phyloP scores from a whole-genome alignment of 1,284 basidiomycete species.

The Cutaneotrichosporon sp. region DNA sequence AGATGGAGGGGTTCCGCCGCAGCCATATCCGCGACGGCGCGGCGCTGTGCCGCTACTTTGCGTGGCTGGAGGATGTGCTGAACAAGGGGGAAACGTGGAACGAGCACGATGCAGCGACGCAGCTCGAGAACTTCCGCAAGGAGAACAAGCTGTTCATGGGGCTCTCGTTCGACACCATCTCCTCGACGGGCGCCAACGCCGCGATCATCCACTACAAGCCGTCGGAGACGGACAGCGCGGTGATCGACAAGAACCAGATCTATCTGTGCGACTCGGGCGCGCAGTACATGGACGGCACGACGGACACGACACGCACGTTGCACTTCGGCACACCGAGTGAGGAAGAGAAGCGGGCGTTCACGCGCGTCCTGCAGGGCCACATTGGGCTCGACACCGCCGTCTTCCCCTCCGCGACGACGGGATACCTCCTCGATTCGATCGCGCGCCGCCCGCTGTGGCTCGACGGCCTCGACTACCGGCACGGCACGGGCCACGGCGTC shows the following conservation, averaged over 20 bases:
- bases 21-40: constrained; percentile 85
- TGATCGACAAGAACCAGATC: constrained; percentile 73
- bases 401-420: constrained; percentile 81
- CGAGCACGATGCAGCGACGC: constrained; percentile 75
- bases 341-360: constrained; percentile 83
- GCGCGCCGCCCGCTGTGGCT: constrained; percentile 82
- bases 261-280: constrained; percentile 94
- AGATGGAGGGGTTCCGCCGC: constrained; percentile 84
- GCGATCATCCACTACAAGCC: constrained; percentile 94
- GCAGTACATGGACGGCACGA: constrained; percentile 86
- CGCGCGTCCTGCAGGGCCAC: constrained; percentile 58
- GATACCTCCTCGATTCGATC: constrained; percentile 60
- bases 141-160: constrained; percentile 76
- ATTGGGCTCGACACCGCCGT: constrained; percentile 62
- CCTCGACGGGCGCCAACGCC: constrained; percentile 79
- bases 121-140: constrained; percentile 75
- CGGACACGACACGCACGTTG: constrained; percentile 87
- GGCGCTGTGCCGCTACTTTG: constrained; percentile 79
- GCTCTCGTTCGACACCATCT: constrained; percentile 88
- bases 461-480: constrained; percentile 71
- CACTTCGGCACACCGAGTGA: constrained; percentile 83
- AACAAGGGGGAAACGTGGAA: constrained; percentile 61
- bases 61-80: constrained; percentile 87
- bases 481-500: constrained; percentile 91
- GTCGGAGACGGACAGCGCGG: constrained; percentile 65